These are phyloP conservation scores for Stylosanthes scabra DNA, from an alignment of 331 rosid genomes.

Conservation along the genomic window DNA sequence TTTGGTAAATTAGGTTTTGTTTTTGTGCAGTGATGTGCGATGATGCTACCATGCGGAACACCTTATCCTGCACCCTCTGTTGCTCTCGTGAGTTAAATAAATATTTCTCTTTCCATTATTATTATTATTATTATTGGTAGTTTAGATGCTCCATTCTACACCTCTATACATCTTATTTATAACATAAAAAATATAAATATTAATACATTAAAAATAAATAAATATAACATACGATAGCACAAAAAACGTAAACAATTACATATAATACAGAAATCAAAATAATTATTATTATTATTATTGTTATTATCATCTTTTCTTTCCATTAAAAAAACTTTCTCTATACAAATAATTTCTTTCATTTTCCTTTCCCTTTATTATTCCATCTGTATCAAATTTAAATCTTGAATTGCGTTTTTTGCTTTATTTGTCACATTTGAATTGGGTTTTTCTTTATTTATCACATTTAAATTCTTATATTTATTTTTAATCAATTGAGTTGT, in stretches of 20 bases:
- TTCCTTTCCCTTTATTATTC: background rate
- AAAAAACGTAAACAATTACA: too few relatives aligned
- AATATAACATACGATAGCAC: too few relatives aligned
- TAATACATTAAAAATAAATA: too few relatives aligned
- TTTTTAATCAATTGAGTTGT: background rate
- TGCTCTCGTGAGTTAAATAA: constrained; percentile 43
- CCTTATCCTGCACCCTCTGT: constrained; percentile 35
- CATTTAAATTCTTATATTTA: background rate
- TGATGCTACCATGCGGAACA: constrained; percentile 37
- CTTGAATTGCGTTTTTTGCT: too few relatives aligned
- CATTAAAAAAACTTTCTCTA: background rate
- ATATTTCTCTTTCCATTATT: constrained; percentile 9
- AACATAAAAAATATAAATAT: too few relatives aligned
- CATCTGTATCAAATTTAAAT: constrained; percentile 13
- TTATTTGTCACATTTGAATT: too few relatives aligned
- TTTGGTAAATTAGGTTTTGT: constrained; percentile 73
- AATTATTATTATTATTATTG: background rate
- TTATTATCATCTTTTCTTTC: background rate
- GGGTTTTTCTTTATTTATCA: too few relatives aligned
- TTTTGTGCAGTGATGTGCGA: constrained; percentile 36
- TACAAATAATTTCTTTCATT: constrained; percentile 3
- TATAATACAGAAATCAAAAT: too few relatives aligned
- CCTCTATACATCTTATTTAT: too few relatives aligned
- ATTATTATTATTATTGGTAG: too few relatives aligned
- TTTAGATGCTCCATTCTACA: too few relatives aligned